A percentile compares a stretch with the other conserved stretches of the same genome.
These are phyloP conservation scores for Citrus medica DNA, from an alignment of 345 rosid species.

Conservation along the genomic window DNA sequence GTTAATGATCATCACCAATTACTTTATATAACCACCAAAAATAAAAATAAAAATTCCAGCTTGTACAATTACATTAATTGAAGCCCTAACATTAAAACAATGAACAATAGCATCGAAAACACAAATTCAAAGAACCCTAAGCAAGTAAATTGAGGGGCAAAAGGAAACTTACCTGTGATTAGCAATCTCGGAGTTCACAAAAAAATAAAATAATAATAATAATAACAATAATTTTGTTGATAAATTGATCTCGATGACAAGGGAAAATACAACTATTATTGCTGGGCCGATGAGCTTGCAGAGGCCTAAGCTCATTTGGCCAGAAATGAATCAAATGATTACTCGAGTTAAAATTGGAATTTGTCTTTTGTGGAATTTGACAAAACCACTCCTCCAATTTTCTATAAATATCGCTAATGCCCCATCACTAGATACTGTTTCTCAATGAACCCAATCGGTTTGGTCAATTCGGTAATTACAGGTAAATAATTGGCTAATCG, in stretches of 20 bases:
- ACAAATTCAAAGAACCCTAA: not conserved
- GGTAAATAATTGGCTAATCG: not conserved
- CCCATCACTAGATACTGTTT: not conserved
- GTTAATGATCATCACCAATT: not conserved
- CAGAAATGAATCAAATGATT: conserved; percentile 8
- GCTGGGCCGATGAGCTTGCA: conserved; percentile 39
- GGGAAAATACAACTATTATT: conserved; percentile 17
- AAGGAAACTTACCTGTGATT: conserved; percentile 16
- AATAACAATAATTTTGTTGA: not conserved
- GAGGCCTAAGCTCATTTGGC: conserved; percentile 22
- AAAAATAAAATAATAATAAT: too few species aligned
- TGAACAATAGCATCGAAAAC: not conserved
- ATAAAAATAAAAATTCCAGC: not conserved
- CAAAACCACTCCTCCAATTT: not conserved
- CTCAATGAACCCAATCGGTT: not conserved
- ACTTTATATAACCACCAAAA: not conserved
- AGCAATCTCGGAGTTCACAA: conserved; percentile 4
- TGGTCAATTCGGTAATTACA: not conserved
- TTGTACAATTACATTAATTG: not conserved
- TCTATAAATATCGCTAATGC: too few species aligned
- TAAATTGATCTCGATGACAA: not conserved
- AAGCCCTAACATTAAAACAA: conserved; percentile 1
- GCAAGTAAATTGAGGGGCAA: not conserved
- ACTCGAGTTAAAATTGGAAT: not conserved
- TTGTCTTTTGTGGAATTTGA: conserved; percentile 12